A percentile compares a stretch with the other conserved stretches of the same genome.
These are phyloP conservation scores for Alternaria burnsii DNA, from an alignment of 2,329 filamentous ascomycete species.

Conservation along the genomic window DNA sequence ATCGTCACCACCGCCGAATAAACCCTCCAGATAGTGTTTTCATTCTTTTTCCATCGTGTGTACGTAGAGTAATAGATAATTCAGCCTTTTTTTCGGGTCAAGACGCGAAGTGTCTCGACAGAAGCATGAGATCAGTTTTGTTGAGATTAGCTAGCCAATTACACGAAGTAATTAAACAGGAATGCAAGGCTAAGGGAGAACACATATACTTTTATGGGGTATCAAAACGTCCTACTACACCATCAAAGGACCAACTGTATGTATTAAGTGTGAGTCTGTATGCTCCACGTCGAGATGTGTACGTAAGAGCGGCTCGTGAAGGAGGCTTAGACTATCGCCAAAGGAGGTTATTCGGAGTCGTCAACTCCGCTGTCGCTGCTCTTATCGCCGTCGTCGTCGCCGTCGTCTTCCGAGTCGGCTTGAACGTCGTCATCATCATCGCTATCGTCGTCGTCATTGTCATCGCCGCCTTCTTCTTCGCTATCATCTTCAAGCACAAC, in stretches of 20 bases:
- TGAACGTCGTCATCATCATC: conserved; percentile 29
- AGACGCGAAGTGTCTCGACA: neutral
- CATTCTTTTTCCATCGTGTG: neutral
- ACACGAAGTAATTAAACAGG: neutral
- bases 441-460: conserved; percentile 23
- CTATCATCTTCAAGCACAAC: conserved; percentile 37
- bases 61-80: neutral
- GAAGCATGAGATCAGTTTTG: neutral
- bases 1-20: neutral
- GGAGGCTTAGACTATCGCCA: neutral
- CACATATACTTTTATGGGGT: neutral
- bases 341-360: conserved; percentile 33
- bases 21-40: neutral
- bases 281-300: neutral
- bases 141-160: neutral
- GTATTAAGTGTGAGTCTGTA: neutral
- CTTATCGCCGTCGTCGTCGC: conserved; percentile 23
- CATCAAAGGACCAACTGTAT: neutral
- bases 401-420: conserved; percentile 22
- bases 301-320: neutral
- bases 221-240: neutral
- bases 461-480: conserved; percentile 30
- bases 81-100: neutral
- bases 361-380: conserved; percentile 24
- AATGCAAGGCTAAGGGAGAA: neutral